Conservation (phyloP, 345 rosid genomes). For the Kandelia obovata region DNA sequence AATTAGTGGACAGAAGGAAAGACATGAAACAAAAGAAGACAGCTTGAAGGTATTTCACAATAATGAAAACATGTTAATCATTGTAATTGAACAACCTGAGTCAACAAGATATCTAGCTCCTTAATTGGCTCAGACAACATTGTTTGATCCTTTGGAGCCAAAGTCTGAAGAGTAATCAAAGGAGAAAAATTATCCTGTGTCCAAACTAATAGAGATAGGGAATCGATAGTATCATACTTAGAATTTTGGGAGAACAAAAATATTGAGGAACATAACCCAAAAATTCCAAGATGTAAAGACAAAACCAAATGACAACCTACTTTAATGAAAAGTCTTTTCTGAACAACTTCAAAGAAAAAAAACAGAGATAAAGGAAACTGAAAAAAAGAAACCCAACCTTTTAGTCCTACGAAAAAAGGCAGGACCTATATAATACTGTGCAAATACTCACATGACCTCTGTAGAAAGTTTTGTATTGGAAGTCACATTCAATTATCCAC, state of each 20-base stretch:
- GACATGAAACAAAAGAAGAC: not conserved
- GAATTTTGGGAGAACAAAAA: not conserved
- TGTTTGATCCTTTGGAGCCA: conserved; percentile 78
- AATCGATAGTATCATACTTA: not conserved
- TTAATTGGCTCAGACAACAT: conserved; percentile 70
- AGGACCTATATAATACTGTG: no score
- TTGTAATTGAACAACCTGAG: conserved; percentile 50
- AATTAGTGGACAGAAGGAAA: not conserved
- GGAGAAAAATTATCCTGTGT: conserved; percentile 10
- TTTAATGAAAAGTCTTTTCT: not conserved
- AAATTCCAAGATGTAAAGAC: not conserved
- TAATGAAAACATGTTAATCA: not conserved
- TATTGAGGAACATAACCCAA: not conserved
- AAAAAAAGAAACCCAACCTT: not conserved
- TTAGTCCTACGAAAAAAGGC: not conserved
- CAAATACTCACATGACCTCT: no score
- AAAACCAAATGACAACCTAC: not conserved
- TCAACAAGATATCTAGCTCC: conserved; percentile 79
- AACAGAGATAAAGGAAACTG: not conserved
- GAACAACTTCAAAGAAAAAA: no score
- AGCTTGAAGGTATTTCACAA: conserved; percentile 14
- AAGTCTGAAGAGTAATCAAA: conserved; percentile 44
- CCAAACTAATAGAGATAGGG: not conserved
- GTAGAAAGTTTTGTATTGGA: no score
- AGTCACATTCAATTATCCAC: no score